phyloP scores from a whole-genome alignment of 2,329 filamentous ascomycete species.

The Plectosphaerella sp. region DNA sequence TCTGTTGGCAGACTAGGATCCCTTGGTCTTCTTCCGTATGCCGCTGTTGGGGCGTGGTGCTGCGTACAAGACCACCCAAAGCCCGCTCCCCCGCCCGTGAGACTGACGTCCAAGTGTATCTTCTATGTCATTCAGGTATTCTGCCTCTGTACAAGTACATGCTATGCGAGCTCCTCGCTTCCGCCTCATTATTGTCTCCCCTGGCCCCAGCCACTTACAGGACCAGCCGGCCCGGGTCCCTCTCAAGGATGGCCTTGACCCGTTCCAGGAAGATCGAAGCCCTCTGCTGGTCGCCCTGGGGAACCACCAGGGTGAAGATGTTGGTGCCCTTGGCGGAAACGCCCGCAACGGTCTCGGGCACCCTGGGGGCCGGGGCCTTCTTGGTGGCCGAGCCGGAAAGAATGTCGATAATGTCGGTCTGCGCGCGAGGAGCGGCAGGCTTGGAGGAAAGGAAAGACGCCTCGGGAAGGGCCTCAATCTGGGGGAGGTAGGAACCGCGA shows the following conservation, averaged over 20 bases:
- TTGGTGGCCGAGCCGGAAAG: constrained; percentile 45
- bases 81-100: too few species aligned
- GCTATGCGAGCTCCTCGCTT: too few species aligned
- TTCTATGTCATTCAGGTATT: too few species aligned
- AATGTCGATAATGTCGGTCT: constrained; percentile 77
- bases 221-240: constrained; percentile 72
- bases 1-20: too few species aligned
- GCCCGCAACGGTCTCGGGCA: constrained; percentile 26
- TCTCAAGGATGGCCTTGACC: constrained; percentile 78
- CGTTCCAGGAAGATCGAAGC: constrained; percentile 79
- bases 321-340: constrained; percentile 58
- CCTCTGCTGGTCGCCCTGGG: constrained; percentile 74
- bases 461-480: constrained; percentile 58
- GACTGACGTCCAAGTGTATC: too few species aligned
- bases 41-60: too few species aligned
- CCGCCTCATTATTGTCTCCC: too few species aligned
- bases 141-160: too few species aligned
- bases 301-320: constrained; percentile 77
- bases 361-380: constrained; percentile 19
- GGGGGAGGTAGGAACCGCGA: constrained; percentile 65
- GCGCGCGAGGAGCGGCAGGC: constrained; percentile 22
- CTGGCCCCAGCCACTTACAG: constrained; percentile 33
- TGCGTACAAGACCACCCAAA: too few species aligned
- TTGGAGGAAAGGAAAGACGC: constrained; percentile 30
- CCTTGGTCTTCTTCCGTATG: too few species aligned